Evolutionary conservation across 177 flowering plant species (phyloP), one percentile per base, ranked within the genome.

Genomic region (Vitis hybrid): DNA sequence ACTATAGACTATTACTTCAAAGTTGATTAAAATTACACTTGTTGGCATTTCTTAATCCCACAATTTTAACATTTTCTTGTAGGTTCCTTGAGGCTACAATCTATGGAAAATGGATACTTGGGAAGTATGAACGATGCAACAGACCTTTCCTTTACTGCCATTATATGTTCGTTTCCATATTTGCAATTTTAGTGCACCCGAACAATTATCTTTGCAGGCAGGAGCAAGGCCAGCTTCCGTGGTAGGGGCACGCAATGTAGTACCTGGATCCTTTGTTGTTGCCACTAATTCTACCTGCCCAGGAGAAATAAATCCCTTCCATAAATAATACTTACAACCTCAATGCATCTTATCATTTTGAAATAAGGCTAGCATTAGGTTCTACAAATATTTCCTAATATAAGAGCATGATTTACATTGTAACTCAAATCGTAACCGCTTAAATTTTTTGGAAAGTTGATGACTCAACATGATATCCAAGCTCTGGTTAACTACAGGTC

Each of bases 241-340:
- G n/a, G 99, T 93, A 60, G 99, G 99, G 74, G 99, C 98, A 52
- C 98, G 90, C 80, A 95, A 73, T 56, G 96, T 69, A 9, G 91
- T 88, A 5, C 99, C 99, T 3, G 89, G 82, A 73, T 89, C 86
- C 17, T 82, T 74, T 56, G 98, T 85, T 67, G 84, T 90, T 67
- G 88, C 94, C 79, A 86, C 92, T 72, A 95, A 64, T 76, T 91
- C 95, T 65, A 91, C 89, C 99, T 95, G 87, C 51, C 60, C 67
- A 77, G 45, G 45, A 3, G 17, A 15, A 30, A 54, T 51, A 60
- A 45, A 10, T 61, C n/a, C 4, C 11, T 15, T 62, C n/a, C 17
- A 15, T 45, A 2, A 45, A 39, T 9, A 1, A 15, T 3, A 2
- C 39, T 34, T 19, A 23, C 0, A 19, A 26, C 50, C 48, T 11